A percentile compares a stretch with the other conserved stretches of the same genome.
Evolutionary conservation across 2,329 filamentous ascomycete genomes (phyloP).

Genomic region (Ceratocystis papillata): DNA sequence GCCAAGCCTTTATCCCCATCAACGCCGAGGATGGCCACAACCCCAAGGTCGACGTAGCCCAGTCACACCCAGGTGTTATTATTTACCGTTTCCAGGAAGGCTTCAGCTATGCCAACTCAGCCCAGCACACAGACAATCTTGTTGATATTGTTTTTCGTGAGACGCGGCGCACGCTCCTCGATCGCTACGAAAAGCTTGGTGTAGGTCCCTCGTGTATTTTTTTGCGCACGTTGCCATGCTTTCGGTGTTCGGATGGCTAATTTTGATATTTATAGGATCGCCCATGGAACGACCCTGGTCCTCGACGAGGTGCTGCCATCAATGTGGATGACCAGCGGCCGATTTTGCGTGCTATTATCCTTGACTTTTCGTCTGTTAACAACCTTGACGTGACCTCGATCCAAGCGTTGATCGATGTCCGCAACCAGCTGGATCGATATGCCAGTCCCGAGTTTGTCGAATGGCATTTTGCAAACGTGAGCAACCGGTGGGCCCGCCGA

Average conservation of each 20-base stretch:
- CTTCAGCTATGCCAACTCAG: constrained; percentile 47
- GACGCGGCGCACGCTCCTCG: constrained; percentile 38
- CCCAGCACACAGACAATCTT: constrained; percentile 41
- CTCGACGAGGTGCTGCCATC: constrained; percentile 31
- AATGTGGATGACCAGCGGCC: constrained; percentile 35
- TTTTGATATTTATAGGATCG: constrained; percentile 32
- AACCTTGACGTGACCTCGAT: constrained; percentile 48
- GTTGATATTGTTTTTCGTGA: constrained; percentile 37
- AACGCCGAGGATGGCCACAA: constrained; percentile 44
- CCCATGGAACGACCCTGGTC: constrained; percentile 46
- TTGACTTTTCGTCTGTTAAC: constrained; percentile 49
- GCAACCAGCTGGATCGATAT: constrained; percentile 44
- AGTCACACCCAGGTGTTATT: constrained; percentile 44
- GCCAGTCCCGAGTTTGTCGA: constrained; percentile 39
- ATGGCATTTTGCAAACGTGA: constrained; percentile 45
- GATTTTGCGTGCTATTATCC: constrained; percentile 42
- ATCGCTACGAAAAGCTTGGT: constrained; percentile 38
- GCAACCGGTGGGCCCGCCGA: constrained; percentile 47
- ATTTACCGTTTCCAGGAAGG: constrained; percentile 46
- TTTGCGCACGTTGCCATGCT: background rate
- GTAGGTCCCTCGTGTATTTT: constrained; percentile 30
- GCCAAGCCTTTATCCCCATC: constrained; percentile 37
- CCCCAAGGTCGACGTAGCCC: constrained; percentile 36
- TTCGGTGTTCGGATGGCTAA: constrained; percentile 8
- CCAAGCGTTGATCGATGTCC: constrained; percentile 46